Evolutionary conservation across 495 filamentous ascomycete species (phyloP).

Genomic region (Xylaria grammica): DNA sequence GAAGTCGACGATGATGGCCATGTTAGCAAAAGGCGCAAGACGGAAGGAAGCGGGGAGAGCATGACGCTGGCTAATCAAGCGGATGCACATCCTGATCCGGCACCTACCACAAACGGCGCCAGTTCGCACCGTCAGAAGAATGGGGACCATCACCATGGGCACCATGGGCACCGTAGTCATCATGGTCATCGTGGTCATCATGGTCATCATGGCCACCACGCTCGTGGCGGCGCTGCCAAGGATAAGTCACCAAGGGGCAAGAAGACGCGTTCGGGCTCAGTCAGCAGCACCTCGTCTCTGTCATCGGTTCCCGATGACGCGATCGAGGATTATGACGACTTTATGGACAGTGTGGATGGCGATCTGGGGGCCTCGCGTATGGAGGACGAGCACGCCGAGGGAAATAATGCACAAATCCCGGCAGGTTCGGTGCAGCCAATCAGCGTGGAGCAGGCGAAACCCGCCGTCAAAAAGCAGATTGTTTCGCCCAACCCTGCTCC

Average conservation of each 20-base stretch:
- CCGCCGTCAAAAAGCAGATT: slow-evolving; percentile 42
- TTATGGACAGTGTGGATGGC: slow-evolving; percentile 31
- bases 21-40: slow-evolving; percentile 40
- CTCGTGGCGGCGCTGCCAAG: slow-evolving; percentile 14
- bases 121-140: neutral
- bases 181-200: neutral
- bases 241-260: slow-evolving; percentile 27
- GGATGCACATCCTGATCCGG: neutral
- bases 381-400: slow-evolving; percentile 24
- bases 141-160: neutral
- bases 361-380: slow-evolving; percentile 33
- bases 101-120: neutral
- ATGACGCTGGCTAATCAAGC: neutral
- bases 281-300: slow-evolving; percentile 45
- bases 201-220: neutral
- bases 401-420: slow-evolving; percentile 39
- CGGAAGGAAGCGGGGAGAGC: slow-evolving; percentile 5
- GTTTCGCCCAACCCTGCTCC: slow-evolving; percentile 37
- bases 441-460: slow-evolving; percentile 38
- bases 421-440: slow-evolving; percentile 38
- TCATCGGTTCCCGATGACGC: slow-evolving; percentile 47
- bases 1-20: slow-evolving; percentile 32
- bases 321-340: slow-evolving; percentile 35
- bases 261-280: slow-evolving; percentile 36
- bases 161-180: neutral